Percentiles rank a stretch among this genome's conserved stretches.
These are phyloP conservation scores for Nematocida displodere DNA, from an alignment of 371 early-diverging fungal species.

Conservation along the genomic window DNA sequence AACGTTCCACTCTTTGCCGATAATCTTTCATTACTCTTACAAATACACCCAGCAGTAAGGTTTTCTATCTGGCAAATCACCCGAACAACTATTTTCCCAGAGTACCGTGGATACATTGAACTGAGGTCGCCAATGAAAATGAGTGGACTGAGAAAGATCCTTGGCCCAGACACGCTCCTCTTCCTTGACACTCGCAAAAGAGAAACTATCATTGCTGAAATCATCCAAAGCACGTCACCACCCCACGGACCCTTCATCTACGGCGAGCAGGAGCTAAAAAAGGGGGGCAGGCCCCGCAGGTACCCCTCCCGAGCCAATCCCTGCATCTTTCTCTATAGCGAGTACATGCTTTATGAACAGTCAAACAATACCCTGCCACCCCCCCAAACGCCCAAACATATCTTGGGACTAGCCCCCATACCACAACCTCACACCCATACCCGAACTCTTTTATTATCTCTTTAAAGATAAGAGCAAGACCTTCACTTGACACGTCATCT, in stretches of 20 bases:
- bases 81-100: not conserved
- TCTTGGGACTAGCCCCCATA: too few species aligned
- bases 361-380: too few species aligned
- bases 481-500: conserved; percentile 21
- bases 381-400: too few species aligned
- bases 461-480: conserved; percentile 18
- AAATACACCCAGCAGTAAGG: not conserved
- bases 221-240: not conserved
- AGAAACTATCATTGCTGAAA: conserved; percentile 30
- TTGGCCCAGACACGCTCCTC: not conserved
- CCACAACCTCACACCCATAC: too few species aligned
- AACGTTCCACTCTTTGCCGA: too few species aligned
- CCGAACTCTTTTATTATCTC: conserved; percentile 32
- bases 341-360: too few species aligned
- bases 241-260: not conserved
- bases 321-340: too few species aligned
- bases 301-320: too few species aligned
- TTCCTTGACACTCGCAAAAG: not conserved
- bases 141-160: conserved; percentile 28
- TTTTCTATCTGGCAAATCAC: not conserved
- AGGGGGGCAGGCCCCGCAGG: conserved; percentile 40
- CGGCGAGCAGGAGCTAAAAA: conserved; percentile 32
- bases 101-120: conserved; percentile 27
- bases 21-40: not conserved
- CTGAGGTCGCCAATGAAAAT: conserved; percentile 29